Evolutionary conservation across 345 rosid genomes (phyloP), one percentile per base, ranked within the genome.

Genomic region (Triadica sebifera): DNA sequence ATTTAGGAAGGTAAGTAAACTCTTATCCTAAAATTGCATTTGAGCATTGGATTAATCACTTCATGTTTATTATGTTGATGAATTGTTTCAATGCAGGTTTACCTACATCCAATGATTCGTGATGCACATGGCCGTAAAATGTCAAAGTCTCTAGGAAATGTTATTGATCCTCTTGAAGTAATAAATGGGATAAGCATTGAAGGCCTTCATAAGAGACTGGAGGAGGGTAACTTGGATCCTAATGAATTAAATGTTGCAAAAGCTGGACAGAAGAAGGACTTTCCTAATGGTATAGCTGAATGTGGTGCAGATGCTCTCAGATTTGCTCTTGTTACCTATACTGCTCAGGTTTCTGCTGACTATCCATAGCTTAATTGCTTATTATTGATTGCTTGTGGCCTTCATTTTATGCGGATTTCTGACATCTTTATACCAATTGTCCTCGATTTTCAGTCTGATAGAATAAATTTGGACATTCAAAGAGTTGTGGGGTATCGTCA

Each of bases 241-340:
- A 87, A 77, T 46, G 97, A 93, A 78, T 72, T 93, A 37, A 79
- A 47, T 71, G 76, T 81, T 73, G 99, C 98, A n/a, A 95, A 90
- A 85, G 85, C 72, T 46, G 99, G 96, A 61, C 97, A 90, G 82
- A 77, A 67, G 80, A 86, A 81, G 70, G 97, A 95, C 74, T 95
- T 91, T 66, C 98, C 98, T 56, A 82, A 85, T 86, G 99, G 98
- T 77, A 93, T 95, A 47, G 67, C 97, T 75, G 98, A 95, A 87
- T 95, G 99, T 78, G 99, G 99, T 50, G 86, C 99, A 24, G 99
- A 95, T 71, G 99, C 98, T 73, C 98, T 95, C 53, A 94, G 98
- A 43, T 95, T 95, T 86, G 97, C 99, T 0, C 99, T 95, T 19
- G 88, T 95, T 73, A 85, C 93, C 19, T 95, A 95, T 2, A 91